phyloP scores from a whole-genome alignment of 331 rosid species.

The Stylosanthes scabra region DNA sequence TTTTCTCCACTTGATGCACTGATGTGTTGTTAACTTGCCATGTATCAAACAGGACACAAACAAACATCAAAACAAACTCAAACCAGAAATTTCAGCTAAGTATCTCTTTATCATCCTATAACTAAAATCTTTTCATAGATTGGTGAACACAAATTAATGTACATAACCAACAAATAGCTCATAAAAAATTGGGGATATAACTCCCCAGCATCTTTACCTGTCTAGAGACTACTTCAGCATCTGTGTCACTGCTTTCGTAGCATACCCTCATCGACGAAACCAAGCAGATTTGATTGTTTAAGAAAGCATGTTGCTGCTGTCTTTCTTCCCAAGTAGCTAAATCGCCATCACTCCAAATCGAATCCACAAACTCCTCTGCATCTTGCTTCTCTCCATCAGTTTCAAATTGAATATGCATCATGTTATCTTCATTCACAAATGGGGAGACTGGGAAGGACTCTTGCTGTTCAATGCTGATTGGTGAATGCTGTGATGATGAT shows the following conservation, averaged over 20 bases:
- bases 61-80: constrained; percentile 29
- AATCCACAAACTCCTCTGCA: constrained; percentile 15
- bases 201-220: constrained; percentile 46
- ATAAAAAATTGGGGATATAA: constrained; percentile 18
- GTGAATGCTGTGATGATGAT: background rate
- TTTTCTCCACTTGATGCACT: constrained; percentile 9
- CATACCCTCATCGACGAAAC: constrained; percentile 30
- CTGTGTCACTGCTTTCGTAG: constrained; percentile 40
- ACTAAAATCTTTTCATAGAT: background rate
- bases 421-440: background rate
- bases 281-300: background rate
- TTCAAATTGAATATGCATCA: background rate
- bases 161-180: constrained; percentile 9
- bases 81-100: constrained; percentile 8
- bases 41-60: constrained; percentile 14
- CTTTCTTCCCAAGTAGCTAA: background rate
- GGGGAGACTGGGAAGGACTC: background rate
- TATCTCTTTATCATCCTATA: constrained; percentile 18
- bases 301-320: constrained; percentile 23
- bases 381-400: constrained; percentile 25
- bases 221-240: constrained; percentile 36
- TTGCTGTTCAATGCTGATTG: background rate
- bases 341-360: background rate
- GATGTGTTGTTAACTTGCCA: constrained; percentile 13
- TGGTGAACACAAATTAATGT: background rate